Evolutionary conservation across 2,329 filamentous ascomycete species (phyloP).

Genomic region (Dendrostoma leiphaemia): DNA sequence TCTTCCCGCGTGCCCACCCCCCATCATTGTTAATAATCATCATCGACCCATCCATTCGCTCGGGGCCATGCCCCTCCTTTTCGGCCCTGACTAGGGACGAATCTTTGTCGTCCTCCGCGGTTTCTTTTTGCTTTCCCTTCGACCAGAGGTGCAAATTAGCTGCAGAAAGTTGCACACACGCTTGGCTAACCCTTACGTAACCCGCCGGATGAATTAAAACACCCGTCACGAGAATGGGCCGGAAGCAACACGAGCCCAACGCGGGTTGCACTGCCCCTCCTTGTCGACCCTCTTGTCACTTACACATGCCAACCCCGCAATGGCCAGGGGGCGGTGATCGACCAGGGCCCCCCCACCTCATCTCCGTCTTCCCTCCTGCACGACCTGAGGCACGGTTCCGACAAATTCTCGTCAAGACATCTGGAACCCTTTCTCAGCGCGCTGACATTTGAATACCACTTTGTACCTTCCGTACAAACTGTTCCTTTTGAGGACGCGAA

Average conservation of each 20-base stretch:
- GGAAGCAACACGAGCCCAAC: constrained; percentile 4
- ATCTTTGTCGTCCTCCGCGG: neutral
- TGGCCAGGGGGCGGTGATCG: neutral
- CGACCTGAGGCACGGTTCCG: constrained; percentile 6
- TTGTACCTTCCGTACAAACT: too few species aligned
- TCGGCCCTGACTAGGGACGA: too few species aligned
- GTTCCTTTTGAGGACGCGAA: too few species aligned
- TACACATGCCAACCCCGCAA: constrained; percentile 13
- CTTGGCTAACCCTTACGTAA: neutral
- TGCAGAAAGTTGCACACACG: neutral
- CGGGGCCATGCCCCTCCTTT: too few species aligned
- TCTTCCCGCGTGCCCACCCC: too few species aligned
- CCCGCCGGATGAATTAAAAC: neutral
- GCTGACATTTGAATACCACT: neutral
- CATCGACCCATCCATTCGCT: too few species aligned
- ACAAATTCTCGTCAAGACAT: neutral
- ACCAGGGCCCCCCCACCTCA: constrained; percentile 6
- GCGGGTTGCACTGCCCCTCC: constrained; percentile 4
- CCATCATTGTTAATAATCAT: too few species aligned
- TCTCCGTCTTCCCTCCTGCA: neutral
- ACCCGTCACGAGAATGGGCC: constrained; percentile 14
- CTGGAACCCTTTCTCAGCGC: neutral
- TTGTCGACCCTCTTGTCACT: neutral
- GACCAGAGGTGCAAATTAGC: neutral
- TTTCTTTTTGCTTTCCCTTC: constrained; percentile 8